Conservation (phyloP, 108 stramenopile species). For the Cyclotella choctawhatcheeana region DNA sequence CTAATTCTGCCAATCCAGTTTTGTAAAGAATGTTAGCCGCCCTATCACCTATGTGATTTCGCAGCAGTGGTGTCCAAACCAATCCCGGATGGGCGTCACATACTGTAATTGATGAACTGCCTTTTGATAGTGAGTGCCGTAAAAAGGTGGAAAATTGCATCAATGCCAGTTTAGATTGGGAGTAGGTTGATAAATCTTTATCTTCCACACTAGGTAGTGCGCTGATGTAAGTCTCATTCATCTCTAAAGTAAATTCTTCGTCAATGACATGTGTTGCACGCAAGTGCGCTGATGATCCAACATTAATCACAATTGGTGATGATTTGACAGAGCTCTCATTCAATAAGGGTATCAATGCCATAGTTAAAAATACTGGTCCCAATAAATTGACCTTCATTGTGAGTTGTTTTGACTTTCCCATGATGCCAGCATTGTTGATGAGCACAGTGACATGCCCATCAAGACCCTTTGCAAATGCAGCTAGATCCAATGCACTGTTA, state of each 20-base stretch:
- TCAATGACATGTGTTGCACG: conserved; percentile 48
- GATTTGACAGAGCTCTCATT: neutral
- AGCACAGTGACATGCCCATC: conserved; percentile 12
- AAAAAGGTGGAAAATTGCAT: conserved; percentile 50
- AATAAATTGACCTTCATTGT: conserved; percentile 49
- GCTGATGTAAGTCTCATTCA: conserved; percentile 25
- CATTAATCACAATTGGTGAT: conserved; percentile 35
- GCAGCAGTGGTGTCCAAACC: conserved; percentile 52
- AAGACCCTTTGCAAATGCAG: conserved; percentile 13
- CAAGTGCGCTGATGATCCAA: conserved; percentile 50
- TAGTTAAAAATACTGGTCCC: conserved; percentile 39
- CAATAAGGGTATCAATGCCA: conserved; percentile 42
- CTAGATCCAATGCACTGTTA: conserved; percentile 35
- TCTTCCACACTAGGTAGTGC: conserved; percentile 29
- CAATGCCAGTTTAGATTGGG: conserved; percentile 40
- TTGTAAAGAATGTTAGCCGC: conserved; percentile 19
- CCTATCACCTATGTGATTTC: conserved; percentile 37
- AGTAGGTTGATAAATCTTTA: conserved; percentile 42
- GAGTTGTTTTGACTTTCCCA: conserved; percentile 45
- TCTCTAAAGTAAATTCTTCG: conserved; percentile 9
- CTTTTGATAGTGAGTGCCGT: conserved; percentile 22
- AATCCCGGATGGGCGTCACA: conserved; percentile 49
- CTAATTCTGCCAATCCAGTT: conserved; percentile 40
- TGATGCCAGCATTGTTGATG: conserved; percentile 52
- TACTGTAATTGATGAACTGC: conserved; percentile 16